Conservation (phyloP, 2,329 filamentous ascomycete genomes). For the Aspergillus latus region DNA sequence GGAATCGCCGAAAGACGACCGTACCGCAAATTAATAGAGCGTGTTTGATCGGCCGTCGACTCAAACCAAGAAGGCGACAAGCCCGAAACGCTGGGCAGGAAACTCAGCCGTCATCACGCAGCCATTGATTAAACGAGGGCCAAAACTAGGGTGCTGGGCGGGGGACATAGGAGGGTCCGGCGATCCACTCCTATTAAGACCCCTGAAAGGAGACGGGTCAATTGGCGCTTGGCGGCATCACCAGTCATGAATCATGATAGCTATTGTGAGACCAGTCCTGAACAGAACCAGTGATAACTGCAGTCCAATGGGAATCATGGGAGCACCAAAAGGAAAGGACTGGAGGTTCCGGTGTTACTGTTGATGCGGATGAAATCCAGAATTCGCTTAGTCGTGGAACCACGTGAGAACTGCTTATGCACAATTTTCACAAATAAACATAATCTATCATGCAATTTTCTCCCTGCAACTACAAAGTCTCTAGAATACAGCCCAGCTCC, state of each 20-base stretch:
- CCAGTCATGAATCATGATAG: neutral
- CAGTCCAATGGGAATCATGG: neutral
- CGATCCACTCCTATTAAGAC: conserved; percentile 11
- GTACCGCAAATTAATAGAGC: conserved; percentile 2
- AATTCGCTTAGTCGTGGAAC: neutral
- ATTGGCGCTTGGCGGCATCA: conserved; percentile 12
- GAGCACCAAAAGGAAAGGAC: neutral
- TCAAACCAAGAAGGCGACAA: conserved; percentile 3
- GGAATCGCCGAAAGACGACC: neutral
- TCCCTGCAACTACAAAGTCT: conserved; percentile 13
- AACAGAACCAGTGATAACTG: neutral
- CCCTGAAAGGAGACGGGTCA: neutral
- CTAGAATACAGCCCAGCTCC: conserved; percentile 18
- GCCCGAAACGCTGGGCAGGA: conserved; percentile 7
- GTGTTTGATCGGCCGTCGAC: conserved; percentile 1
- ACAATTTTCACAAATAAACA: neutral
- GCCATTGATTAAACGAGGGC: conserved; percentile 15
- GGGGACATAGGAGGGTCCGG: neutral
- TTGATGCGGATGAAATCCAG: neutral
- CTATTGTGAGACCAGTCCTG: conserved; percentile 2
- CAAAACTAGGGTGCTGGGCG: conserved; percentile 20
- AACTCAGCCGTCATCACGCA: conserved; percentile 5
- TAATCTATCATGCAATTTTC: conserved; percentile 13
- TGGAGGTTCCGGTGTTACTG: neutral
- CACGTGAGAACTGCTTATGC: neutral